phyloP scores from a whole-genome alignment of 495 filamentous ascomycete genomes.

The Staphylotrichum longicolle region DNA sequence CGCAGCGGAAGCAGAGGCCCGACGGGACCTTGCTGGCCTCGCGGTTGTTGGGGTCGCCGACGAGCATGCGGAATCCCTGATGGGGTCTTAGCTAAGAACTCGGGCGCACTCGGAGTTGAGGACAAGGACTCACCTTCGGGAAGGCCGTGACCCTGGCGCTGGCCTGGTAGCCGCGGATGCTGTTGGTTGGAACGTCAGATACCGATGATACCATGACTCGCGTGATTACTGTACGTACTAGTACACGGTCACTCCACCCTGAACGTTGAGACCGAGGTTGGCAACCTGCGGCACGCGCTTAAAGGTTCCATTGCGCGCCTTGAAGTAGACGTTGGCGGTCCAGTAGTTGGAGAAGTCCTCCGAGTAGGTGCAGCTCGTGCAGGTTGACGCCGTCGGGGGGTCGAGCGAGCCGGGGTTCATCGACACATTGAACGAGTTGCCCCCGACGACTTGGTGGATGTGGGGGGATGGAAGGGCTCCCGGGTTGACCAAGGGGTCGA shows the following conservation, averaged over 20 bases:
- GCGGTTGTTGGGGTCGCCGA: constrained; percentile 42
- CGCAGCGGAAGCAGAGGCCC: constrained; percentile 48
- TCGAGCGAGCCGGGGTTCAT: constrained; percentile 43
- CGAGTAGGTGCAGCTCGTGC: constrained; percentile 32
- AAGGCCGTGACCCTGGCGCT: constrained; percentile 42
- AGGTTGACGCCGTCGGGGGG: constrained; percentile 29
- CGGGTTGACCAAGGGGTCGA: constrained; percentile 46
- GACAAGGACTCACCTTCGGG: constrained; percentile 34
- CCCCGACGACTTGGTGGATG: constrained; percentile 50
- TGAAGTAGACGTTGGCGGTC: constrained; percentile 51
- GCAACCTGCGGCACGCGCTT: constrained; percentile 42
- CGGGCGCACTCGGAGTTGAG: too few species aligned
- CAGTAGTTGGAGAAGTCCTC: constrained; percentile 37
- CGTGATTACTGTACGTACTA: constrained; percentile 26
- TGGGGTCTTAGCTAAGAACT: neutral
- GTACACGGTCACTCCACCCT: constrained; percentile 48
- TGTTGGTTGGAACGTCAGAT: neutral
- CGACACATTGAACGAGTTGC: constrained; percentile 48
- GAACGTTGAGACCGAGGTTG: constrained; percentile 40
- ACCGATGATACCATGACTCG: neutral
- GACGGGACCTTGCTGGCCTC: constrained; percentile 37
- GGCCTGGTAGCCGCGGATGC: constrained; percentile 27
- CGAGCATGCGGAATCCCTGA: constrained; percentile 55
- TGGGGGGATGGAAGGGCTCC: constrained; percentile 42
- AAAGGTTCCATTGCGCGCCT: constrained; percentile 46